A percentile compares a stretch with the other conserved stretches of the same genome.
Evolutionary conservation across 345 rosid species (phyloP).

Genomic region (Boechera stricta): DNA sequence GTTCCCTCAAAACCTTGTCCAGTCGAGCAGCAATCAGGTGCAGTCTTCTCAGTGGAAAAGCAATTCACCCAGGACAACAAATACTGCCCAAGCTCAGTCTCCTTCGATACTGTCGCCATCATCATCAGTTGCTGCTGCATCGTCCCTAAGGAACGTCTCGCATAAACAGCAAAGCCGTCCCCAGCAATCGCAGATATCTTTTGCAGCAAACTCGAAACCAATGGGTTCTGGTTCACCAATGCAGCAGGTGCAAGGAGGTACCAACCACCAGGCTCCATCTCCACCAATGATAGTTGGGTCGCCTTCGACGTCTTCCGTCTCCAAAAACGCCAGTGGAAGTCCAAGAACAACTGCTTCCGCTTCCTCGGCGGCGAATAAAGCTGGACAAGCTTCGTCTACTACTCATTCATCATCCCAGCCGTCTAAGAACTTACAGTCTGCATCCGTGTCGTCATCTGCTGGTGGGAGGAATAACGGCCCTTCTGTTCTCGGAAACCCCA

Average conservation of each 20-base stretch:
- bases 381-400: conserved; percentile 64
- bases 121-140: conserved; percentile 52
- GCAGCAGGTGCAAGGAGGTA: conserved; percentile 52
- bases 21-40: conserved; percentile 59
- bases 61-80: conserved; percentile 60
- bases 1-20: conserved; percentile 79
- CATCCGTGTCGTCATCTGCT: conserved; percentile 60
- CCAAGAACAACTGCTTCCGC: conserved; percentile 73
- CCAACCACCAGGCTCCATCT: conserved; percentile 63
- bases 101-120: conserved; percentile 56
- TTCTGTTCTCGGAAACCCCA: conserved; percentile 69
- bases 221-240: conserved; percentile 56
- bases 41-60: conserved; percentile 90
- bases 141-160: conserved; percentile 61
- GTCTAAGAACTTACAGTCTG: conserved; percentile 62
- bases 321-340: conserved; percentile 89
- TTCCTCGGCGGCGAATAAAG: conserved; percentile 64
- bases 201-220: conserved; percentile 71
- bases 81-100: conserved; percentile 59
- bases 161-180: conserved; percentile 79
- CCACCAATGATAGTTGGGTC: conserved; percentile 75
- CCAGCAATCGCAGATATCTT: conserved; percentile 74
- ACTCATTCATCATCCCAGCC: conserved; percentile 68
- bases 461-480: conserved; percentile 62
- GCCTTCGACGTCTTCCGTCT: conserved; percentile 80